Conservation (phyloP, 345 rosid species). For the Rhizophora apiculata region DNA sequence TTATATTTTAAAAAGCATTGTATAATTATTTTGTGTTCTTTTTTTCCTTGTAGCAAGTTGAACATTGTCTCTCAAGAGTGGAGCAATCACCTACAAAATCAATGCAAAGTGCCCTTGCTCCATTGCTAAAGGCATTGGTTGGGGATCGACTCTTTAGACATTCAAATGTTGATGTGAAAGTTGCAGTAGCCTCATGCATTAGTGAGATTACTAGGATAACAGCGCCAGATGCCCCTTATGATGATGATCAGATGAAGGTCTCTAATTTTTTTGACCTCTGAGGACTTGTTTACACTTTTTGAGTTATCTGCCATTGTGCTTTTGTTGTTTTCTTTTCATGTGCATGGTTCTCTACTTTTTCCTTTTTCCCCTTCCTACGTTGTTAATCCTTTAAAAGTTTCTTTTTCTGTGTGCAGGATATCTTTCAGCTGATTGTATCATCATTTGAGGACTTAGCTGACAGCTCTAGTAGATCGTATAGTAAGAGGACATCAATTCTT, state of each 20-base stretch:
- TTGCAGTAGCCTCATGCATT: conserved; percentile 65
- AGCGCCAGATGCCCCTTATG: conserved; percentile 66
- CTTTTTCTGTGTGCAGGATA: conserved; percentile 47
- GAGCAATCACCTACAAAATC: conserved; percentile 51
- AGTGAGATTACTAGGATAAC: conserved; percentile 68
- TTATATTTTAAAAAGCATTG: not conserved
- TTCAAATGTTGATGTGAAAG: conserved; percentile 56
- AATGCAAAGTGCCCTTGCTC: conserved; percentile 41
- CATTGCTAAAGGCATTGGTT: conserved; percentile 52
- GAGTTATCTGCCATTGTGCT: not conserved
- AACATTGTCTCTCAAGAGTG: conserved; percentile 41
- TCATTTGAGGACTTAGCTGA: conserved; percentile 43
- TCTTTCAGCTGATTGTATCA: conserved; percentile 51
- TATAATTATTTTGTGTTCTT: not conserved
- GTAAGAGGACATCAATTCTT: conserved; percentile 73
- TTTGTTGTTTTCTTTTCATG: conserved; percentile 4
- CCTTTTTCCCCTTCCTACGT: not conserved
- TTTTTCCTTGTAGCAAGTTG: conserved; percentile 45
- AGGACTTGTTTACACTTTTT: not conserved
- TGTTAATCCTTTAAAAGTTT: not conserved
- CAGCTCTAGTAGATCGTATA: conserved; percentile 58
- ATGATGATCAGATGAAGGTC: conserved; percentile 71
- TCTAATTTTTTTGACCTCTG: not conserved
- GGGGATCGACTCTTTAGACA: conserved; percentile 47
- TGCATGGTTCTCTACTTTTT: not conserved